Conservation (phyloP, 768 basidiomycete species). For the Russula abietina region DNA sequence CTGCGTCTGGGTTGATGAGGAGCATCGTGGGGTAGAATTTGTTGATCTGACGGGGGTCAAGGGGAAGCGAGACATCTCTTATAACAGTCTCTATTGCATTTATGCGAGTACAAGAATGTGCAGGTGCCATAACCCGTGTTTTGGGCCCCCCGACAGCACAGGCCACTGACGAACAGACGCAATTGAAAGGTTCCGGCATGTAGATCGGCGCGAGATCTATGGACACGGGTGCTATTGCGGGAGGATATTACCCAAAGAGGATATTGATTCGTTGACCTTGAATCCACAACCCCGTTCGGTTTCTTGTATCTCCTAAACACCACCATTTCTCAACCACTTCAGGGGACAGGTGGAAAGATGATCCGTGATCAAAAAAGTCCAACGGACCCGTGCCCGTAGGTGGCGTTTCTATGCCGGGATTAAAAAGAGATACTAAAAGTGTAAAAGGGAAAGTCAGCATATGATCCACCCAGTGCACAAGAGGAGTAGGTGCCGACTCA, state of each 20-base stretch:
- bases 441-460: constrained; percentile 1
- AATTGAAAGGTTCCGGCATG: background rate
- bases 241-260: constrained; percentile 11
- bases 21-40: constrained; percentile 2
- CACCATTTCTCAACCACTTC: constrained; percentile 86
- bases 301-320: constrained; percentile 69
- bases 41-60: background rate
- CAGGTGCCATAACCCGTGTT: background rate
- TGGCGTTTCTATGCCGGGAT: constrained; percentile 20
- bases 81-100: background rate
- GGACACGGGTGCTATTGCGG: background rate
- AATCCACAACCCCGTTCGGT: constrained; percentile 67
- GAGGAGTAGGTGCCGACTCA: constrained; percentile 43
- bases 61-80: background rate
- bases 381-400: constrained; percentile 52
- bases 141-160: background rate
- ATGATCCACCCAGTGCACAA: constrained; percentile 2
- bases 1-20: constrained; percentile 11
- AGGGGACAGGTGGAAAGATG: constrained; percentile 29
- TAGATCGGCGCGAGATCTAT: background rate
- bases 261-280: constrained; percentile 44
- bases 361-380: constrained; percentile 55
- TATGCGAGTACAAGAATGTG: background rate
- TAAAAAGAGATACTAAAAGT: constrained; percentile 19
- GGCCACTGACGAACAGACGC: background rate